phyloP scores from a whole-genome alignment of 305 asterid genomes.

The Rubia tinctorum region DNA sequence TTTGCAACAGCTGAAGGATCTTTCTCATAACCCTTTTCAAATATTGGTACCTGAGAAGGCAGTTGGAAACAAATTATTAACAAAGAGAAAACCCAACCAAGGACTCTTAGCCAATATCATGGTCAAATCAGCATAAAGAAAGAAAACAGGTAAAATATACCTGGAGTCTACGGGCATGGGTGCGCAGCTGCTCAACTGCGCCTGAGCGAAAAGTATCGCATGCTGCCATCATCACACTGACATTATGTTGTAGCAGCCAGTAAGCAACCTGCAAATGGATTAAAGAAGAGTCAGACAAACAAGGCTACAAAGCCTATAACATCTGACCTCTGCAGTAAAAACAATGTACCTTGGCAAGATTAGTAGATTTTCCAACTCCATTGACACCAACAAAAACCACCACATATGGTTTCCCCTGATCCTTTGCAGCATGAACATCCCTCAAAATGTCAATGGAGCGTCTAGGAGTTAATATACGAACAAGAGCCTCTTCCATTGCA shows the following conservation, averaged over 20 bases:
- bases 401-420: constrained; percentile 90
- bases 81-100: background rate
- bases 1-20: constrained; percentile 98
- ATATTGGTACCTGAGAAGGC: constrained; percentile 69
- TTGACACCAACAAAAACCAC: constrained; percentile 97
- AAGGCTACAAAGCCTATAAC: background rate
- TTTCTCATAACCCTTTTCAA: constrained; percentile 97
- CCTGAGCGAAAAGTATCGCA: constrained; percentile 99
- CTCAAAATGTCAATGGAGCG: constrained; percentile 94
- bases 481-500: constrained; percentile 99
- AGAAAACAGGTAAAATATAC: constrained; percentile 28
- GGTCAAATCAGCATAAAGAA: background rate
- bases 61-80: constrained; percentile 9
- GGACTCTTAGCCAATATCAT: background rate
- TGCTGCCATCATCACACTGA: constrained; percentile 95
- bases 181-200: constrained; percentile 97
- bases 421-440: constrained; percentile 94
- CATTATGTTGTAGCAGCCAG: constrained; percentile 90
- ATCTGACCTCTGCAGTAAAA: background rate
- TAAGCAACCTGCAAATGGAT: constrained; percentile 66
- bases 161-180: constrained; percentile 98
- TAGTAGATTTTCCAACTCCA: constrained; percentile 97
- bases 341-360: constrained; percentile 79
- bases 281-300: background rate
- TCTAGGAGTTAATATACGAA: constrained; percentile 88